Evolutionary conservation across 331 rosid genomes (phyloP), one percentile per base, ranked within the genome.

Genomic region (Saraca asoca): DNA sequence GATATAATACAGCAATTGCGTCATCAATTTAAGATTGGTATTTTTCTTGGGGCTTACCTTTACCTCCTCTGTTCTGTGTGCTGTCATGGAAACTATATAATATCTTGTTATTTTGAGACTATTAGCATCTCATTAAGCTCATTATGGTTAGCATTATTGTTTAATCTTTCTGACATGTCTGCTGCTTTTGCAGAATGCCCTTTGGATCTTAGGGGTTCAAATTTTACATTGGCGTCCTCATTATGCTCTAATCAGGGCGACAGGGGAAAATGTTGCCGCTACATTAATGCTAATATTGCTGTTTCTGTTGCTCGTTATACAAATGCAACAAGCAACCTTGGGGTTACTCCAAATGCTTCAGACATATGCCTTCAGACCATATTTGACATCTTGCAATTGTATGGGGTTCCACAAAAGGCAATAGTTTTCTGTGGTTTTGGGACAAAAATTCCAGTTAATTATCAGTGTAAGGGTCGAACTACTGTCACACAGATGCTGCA

Each of bases 181-280:
- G 50, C 71, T 76, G 16, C 29, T 39, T 76, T 73, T 79, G 87
- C 96, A 94, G 99, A 80, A 53, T 94, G 99, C 78, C 97, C 99
- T 58, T 88, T 94, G 78, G 82, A 88, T 72, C 80, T 94, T 73
- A 77, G 83, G 35, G 73, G 79, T 66, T 88, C 96, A 75, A 94
- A 94, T 78, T 80, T 88, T 57, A 90, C 97, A 34, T 60, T 84
- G 52, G 95, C 82, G 18, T 85, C 97, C 79, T 83, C 97, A 60
- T 34, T 86, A 56, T 94, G 99, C 83, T 85, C 89, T 17, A 63
- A 74, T 72, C 79, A 67, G 11, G 76, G 76, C 49, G 85, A 88
- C 66, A 79, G 99, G 53, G 96, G 95, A 63, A 86, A 86, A 53
- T 94, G 99, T 73, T 94, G 99, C 83, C 99, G 99, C 76, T 85